Percentiles rank a stretch among this genome's conserved stretches.
phyloP scores from a whole-genome alignment of 2,329 filamentous ascomycete species.

The Pyrenophora seminiperda region DNA sequence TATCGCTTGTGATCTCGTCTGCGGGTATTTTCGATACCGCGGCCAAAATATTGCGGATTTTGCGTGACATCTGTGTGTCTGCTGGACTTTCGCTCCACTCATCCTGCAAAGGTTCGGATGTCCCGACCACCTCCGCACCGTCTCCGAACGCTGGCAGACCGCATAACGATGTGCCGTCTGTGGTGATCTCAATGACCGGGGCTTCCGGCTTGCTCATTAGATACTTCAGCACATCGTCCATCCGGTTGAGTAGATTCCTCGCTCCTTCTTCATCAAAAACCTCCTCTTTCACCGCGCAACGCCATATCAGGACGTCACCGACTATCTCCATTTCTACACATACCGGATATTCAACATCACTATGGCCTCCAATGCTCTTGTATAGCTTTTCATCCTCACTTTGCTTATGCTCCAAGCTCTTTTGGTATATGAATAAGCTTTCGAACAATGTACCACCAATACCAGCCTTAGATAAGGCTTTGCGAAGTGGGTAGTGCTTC shows the following conservation, averaged over 20 bases:
- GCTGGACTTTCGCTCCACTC: background rate
- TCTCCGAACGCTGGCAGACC: slow-evolving; percentile 58
- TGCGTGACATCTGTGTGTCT: slow-evolving; percentile 44
- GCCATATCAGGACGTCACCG: slow-evolving; percentile 66
- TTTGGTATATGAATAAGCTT: slow-evolving; percentile 70
- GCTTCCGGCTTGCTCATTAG: slow-evolving; percentile 59
- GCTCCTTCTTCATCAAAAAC: slow-evolving; percentile 58
- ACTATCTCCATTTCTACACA: slow-evolving; percentile 79
- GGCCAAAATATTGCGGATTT: slow-evolving; percentile 56
- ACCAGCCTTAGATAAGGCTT: slow-evolving; percentile 62
- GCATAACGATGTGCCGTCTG: slow-evolving; percentile 65
- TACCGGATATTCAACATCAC: slow-evolving; percentile 78
- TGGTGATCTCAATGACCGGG: slow-evolving; percentile 61
- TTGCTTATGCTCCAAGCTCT: slow-evolving; percentile 46
- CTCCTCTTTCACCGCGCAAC: slow-evolving; percentile 69
- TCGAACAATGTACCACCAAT: slow-evolving; percentile 62
- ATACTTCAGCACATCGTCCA: slow-evolving; percentile 65
- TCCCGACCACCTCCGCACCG: background rate
- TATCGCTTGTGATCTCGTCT: slow-evolving; percentile 62
- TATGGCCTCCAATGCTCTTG: slow-evolving; percentile 65
- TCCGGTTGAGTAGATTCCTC: slow-evolving; percentile 58
- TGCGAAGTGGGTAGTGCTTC: slow-evolving; percentile 78
- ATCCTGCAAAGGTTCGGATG: too few relatives aligned
- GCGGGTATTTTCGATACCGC: slow-evolving; percentile 65
- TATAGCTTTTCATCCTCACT: slow-evolving; percentile 54